Percentiles rank a stretch among this genome's conserved stretches.
Evolutionary conservation across 2,329 filamentous ascomycete genomes (phyloP).

Genomic region (Fusarium brachygibbosum): DNA sequence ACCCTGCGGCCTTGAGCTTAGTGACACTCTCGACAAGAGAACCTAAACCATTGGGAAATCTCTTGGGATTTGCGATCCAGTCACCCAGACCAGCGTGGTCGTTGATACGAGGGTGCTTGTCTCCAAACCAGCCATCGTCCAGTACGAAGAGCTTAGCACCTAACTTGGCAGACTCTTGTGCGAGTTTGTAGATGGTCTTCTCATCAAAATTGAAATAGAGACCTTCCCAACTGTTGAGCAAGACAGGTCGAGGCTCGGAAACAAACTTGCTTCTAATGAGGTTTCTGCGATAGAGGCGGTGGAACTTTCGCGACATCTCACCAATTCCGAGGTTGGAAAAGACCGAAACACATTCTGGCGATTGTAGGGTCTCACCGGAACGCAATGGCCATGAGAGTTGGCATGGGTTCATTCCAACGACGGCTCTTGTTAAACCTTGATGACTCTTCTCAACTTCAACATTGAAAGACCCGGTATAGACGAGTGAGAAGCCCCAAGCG

Average conservation of each 20-base stretch:
- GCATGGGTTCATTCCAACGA: conserved; percentile 71
- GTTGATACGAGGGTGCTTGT: conserved; percentile 68
- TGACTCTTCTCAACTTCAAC: conserved; percentile 73
- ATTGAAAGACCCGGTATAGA: conserved; percentile 74
- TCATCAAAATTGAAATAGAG: conserved; percentile 71
- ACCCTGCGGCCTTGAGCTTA: conserved; percentile 61
- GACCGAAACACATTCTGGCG: conserved; percentile 73
- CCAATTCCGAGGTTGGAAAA: conserved; percentile 71
- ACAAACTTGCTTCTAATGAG: conserved; percentile 70
- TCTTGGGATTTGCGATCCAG: conserved; percentile 70
- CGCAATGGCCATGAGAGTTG: conserved; percentile 71
- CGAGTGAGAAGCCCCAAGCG: conserved; percentile 74
- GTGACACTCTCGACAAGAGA: conserved; percentile 66
- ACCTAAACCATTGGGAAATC: conserved; percentile 70
- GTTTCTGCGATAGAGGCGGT: conserved; percentile 72
- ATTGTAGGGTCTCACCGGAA: conserved; percentile 69
- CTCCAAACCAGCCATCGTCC: conserved; percentile 77
- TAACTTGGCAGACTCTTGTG: conserved; percentile 68
- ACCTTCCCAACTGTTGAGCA: conserved; percentile 77
- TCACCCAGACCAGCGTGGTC: conserved; percentile 73
- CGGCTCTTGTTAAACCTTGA: conserved; percentile 70
- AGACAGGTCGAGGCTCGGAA: conserved; percentile 63
- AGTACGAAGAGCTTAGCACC: conserved; percentile 74
- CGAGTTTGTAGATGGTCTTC: conserved; percentile 67
- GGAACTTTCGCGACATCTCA: conserved; percentile 72